A percentile compares a stretch with the other conserved stretches of the same genome.
Evolutionary conservation across 257 asterid species (phyloP).

Genomic region (Solanum sitiens): DNA sequence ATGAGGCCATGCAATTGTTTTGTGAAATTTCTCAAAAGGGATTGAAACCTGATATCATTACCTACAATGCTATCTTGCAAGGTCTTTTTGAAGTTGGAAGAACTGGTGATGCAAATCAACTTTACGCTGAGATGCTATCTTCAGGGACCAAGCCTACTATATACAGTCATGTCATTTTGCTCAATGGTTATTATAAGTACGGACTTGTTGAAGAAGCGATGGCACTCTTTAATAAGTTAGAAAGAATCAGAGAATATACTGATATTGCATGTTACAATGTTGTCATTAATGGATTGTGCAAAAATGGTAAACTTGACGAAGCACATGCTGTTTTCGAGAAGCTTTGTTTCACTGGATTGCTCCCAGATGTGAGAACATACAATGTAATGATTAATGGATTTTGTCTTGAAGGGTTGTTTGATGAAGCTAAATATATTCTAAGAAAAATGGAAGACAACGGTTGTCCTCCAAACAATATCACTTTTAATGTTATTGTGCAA

Average conservation of each 20-base stretch:
- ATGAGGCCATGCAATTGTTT: neutral
- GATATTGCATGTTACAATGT: neutral
- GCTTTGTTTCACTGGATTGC: neutral
- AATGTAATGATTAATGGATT: neutral
- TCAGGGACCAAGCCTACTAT: neutral
- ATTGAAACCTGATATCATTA: neutral
- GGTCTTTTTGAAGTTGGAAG: neutral
- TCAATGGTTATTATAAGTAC: neutral
- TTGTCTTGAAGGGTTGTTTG: neutral
- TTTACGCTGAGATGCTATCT: neutral
- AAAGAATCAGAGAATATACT: neutral
- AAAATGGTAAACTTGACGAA: neutral
- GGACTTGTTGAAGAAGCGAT: neutral
- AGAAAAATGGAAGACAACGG: neutral
- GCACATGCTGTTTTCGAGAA: neutral
- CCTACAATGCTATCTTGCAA: neutral
- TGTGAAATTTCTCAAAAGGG: neutral
- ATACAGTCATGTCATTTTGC: neutral
- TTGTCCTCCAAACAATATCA: neutral
- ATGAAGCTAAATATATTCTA: neutral
- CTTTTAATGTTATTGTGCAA: neutral
- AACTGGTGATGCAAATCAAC: neutral
- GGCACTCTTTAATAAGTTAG: neutral
- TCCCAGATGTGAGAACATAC: neutral
- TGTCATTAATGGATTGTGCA: neutral